Conservation (phyloP, 2,329 filamentous ascomycete genomes). For the Eutypella sp. region DNA sequence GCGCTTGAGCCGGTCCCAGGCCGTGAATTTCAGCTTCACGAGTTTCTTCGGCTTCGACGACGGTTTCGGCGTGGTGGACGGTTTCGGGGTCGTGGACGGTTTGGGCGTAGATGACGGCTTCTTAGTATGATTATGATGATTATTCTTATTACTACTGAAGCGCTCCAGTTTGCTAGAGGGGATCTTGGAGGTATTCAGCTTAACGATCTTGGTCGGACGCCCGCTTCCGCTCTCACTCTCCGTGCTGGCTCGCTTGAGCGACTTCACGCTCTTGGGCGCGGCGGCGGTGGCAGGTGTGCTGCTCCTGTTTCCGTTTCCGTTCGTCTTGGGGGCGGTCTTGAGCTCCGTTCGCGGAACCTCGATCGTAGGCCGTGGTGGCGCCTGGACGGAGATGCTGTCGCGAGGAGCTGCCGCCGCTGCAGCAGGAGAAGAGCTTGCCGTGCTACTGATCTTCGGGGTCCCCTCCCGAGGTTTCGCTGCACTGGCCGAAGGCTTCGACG, state of each 20-base stretch:
- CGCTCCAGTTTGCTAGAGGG: conserved; percentile 16
- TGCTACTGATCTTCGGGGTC: conserved; percentile 5
- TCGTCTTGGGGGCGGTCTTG: conserved; percentile 16
- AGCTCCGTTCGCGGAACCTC: conserved; percentile 19
- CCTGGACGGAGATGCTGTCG: conserved; percentile 25
- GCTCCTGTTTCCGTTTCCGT: conserved; percentile 16
- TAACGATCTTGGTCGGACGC: conserved; percentile 27
- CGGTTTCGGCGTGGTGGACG: no score
- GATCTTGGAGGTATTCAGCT: conserved; percentile 24
- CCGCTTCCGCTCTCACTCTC: conserved; percentile 23
- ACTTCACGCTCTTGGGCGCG: conserved; percentile 12
- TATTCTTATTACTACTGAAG: no score
- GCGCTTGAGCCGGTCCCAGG: conserved; percentile 20
- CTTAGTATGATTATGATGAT: no score
- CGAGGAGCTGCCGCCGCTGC: conserved; percentile 14
- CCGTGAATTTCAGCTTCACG: conserved; percentile 24
- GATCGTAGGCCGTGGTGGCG: conserved; percentile 22
- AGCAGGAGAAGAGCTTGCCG: not conserved
- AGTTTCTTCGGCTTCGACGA: conserved; percentile 13
- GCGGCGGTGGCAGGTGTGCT: no score
- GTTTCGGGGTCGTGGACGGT: no score
- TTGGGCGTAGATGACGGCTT: no score
- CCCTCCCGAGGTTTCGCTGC: conserved; percentile 7
- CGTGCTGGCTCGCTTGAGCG: conserved; percentile 23
- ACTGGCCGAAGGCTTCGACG: conserved; percentile 5